Conservation (phyloP, 169 alveolate genomes). For the Miamiensis avidus region DNA sequence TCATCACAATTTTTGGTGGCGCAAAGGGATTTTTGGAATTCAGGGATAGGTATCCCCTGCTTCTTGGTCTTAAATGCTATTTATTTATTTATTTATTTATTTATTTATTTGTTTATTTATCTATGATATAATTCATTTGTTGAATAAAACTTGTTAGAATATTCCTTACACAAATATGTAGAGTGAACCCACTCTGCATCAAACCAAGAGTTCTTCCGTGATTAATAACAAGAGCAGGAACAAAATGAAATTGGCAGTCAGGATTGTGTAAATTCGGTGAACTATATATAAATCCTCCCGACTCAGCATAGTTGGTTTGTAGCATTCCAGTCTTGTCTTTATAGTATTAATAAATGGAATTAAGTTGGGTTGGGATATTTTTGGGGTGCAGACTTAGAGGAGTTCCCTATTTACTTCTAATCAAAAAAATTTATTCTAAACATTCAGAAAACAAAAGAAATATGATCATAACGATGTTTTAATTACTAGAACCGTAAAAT, state of each 20-base stretch:
- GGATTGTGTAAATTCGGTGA: slow-evolving; percentile 2
- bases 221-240: slow-evolving; percentile 33
- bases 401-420: too few relatives aligned
- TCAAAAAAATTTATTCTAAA: too few relatives aligned
- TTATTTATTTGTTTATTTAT: too few relatives aligned
- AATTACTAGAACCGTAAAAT: not conserved
- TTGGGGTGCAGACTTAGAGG: slow-evolving; percentile 4
- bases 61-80: slow-evolving; percentile 29
- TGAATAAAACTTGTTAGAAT: too few relatives aligned
- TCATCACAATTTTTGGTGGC: slow-evolving; percentile 17
- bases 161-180: too few relatives aligned
- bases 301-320: slow-evolving; percentile 26
- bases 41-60: slow-evolving; percentile 22
- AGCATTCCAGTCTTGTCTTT: slow-evolving; percentile 8
- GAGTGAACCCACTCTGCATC: not conserved
- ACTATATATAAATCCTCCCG: slow-evolving; percentile 35
- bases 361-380: not conserved
- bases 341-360: not conserved
- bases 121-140: too few relatives aligned
- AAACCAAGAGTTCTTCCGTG: slow-evolving; percentile 4
- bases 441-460: too few relatives aligned
- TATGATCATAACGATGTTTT: too few relatives aligned
- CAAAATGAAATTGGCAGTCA: slow-evolving; percentile 37
- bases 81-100: too few relatives aligned
- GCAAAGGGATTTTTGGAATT: slow-evolving; percentile 22